Conservation (phyloP, 176 grass and related monocot species). For the Triticum timopheevii region DNA sequence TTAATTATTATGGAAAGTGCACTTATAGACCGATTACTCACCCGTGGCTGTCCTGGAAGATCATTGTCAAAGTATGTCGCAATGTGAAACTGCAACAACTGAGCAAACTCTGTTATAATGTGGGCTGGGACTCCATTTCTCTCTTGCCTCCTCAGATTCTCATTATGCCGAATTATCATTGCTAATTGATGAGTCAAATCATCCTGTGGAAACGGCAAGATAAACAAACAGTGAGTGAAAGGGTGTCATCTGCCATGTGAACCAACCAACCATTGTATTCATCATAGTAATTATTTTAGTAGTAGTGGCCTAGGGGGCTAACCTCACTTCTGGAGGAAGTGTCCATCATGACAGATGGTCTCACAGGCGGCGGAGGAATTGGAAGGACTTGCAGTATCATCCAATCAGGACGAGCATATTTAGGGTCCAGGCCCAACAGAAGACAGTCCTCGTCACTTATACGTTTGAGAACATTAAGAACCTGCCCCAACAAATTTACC, state of each 20-base stretch:
- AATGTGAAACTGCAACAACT: slow-evolving; percentile 94
- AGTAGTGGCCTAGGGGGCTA: not conserved
- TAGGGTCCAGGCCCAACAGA: slow-evolving; percentile 79
- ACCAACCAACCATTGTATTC: not conserved
- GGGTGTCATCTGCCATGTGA: not conserved
- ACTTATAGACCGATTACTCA: not conserved
- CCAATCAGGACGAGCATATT: slow-evolving; percentile 97
- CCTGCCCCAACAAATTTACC: slow-evolving; percentile 41
- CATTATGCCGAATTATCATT: slow-evolving; percentile 98
- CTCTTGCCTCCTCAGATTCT: slow-evolving; percentile 93
- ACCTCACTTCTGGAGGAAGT: slow-evolving; percentile 98
- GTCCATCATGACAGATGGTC: slow-evolving; percentile 99
- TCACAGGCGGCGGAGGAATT: slow-evolving; percentile 93
- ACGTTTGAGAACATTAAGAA: slow-evolving; percentile 91
- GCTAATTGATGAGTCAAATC: slow-evolving; percentile 98
- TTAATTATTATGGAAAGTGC: not conserved
- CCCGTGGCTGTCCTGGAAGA: slow-evolving; percentile 90
- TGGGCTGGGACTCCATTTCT: slow-evolving; percentile 98
- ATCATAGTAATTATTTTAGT: not conserved
- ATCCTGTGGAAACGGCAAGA: slow-evolving; percentile 53
- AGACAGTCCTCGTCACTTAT: slow-evolving; percentile 96
- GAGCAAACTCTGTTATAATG: slow-evolving; percentile 97
- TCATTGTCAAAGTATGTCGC: slow-evolving; percentile 99
- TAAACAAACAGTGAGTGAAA: not conserved
- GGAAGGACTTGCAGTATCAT: slow-evolving; percentile 99